phyloP scores from a whole-genome alignment of 257 asterid genomes.

The Solanum arcanum region DNA sequence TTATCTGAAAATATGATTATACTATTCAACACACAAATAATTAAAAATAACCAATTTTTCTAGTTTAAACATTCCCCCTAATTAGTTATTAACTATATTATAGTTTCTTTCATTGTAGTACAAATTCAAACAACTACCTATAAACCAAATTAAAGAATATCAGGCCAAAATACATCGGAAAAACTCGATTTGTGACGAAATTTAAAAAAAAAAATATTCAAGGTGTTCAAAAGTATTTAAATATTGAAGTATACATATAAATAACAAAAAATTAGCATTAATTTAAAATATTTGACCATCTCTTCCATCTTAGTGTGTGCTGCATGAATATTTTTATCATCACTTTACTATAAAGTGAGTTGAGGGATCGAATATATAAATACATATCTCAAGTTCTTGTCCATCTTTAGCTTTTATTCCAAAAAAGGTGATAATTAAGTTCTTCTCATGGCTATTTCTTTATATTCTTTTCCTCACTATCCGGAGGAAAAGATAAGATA shows the following conservation, averaged over 20 bases:
- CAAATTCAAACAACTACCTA: background rate
- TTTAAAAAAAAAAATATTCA: background rate
- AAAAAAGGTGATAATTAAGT: background rate
- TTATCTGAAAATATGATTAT: no score
- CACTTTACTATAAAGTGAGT: background rate
- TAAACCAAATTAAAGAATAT: background rate
- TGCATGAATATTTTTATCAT: background rate
- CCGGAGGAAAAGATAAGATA: background rate
- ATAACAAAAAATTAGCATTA: background rate
- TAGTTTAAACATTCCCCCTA: background rate
- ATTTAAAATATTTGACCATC: background rate
- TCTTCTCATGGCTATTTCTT: background rate
- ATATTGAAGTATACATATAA: background rate
- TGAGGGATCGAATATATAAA: background rate
- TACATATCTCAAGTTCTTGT: background rate
- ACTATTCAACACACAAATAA: background rate
- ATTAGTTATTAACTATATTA: background rate
- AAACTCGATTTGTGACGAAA: background rate
- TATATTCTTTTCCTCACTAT: background rate
- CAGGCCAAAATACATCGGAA: background rate
- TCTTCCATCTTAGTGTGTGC: background rate
- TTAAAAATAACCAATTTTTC: background rate
- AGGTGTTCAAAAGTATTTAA: background rate
- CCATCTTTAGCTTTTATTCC: background rate
- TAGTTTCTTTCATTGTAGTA: background rate